Percentiles rank a stretch among this genome's conserved stretches.
phyloP scores from a whole-genome alignment of 768 basidiomycete species.

The Pleurotus salmoneostramineus region DNA sequence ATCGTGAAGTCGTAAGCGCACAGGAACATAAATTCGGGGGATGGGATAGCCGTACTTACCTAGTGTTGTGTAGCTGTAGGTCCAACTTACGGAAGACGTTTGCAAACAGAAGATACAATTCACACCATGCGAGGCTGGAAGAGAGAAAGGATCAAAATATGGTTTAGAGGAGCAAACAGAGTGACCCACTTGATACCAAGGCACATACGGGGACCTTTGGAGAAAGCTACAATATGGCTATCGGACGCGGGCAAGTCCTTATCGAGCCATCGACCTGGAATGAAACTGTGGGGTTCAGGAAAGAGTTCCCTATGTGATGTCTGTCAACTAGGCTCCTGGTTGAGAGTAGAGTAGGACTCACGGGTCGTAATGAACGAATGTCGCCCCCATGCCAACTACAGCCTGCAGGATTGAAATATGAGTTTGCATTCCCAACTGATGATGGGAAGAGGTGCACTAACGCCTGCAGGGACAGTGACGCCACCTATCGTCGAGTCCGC shows the following conservation, averaged over 20 bases:
- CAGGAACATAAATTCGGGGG: not conserved
- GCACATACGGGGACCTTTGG: constrained; percentile 40
- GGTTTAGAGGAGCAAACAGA: not conserved
- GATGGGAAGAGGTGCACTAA: constrained; percentile 16
- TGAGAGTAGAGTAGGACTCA: not conserved
- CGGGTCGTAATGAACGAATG: constrained; percentile 31
- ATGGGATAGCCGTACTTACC: constrained; percentile 17
- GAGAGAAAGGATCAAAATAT: not conserved
- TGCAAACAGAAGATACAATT: constrained; percentile 37
- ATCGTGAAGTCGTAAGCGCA: not conserved
- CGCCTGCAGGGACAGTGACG: constrained; percentile 31
- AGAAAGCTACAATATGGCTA: constrained; percentile 37
- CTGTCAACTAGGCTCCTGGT: not conserved
- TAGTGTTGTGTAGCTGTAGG: constrained; percentile 25
- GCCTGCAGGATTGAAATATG: constrained; percentile 23
- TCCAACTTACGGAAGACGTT: constrained; percentile 35
- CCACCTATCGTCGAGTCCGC: constrained; percentile 29
- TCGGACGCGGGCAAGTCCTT: constrained; percentile 25
- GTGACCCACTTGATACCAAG: constrained; percentile 37
- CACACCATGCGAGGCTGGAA: constrained; percentile 39
- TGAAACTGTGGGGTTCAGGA: constrained; percentile 31
- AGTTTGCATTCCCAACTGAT: not conserved
- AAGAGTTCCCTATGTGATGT: constrained; percentile 21
- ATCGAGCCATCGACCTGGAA: constrained; percentile 39
- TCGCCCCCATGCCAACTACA: constrained; percentile 34